Evolutionary conservation across 306 rosid species (phyloP), one percentile per base, ranked within the genome.

Genomic region (Pterocarpus macrocarpus): DNA sequence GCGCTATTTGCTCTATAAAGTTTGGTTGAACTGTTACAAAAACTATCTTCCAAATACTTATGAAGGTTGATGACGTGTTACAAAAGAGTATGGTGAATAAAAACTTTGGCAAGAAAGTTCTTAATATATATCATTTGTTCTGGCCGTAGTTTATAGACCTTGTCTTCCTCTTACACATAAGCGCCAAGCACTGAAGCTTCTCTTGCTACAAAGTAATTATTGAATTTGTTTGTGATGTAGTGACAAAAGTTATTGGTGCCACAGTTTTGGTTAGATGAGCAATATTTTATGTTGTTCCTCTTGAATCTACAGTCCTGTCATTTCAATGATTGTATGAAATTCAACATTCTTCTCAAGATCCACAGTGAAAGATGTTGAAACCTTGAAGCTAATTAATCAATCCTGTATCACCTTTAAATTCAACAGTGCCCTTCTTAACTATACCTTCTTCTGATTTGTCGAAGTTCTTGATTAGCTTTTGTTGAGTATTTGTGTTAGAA

Each of bases 131-230:
- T 2, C 41, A 41, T 30, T 14, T 63, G 28, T 4, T 35, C 22
- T 34, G 1, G 39, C 8, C 1, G 15, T 43, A 13, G 36, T 28
- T 59, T 3, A 12, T 43, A 43, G 38, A 43, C 59, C 34, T 38
- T 74, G 58, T 58, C 28, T 59, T 74, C 41, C 68, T 58, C 59
- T 45, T 14, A 22, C 28, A 2, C 0, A 4, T 32, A 62, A 62
- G 35, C 62, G 58, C 34, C 71, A 63, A 76, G 14, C 72, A 76
- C 14, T 63, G 80, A 76, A 76, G 64, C 62, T 64, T 76, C 73
- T 76, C 71, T 62, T 49, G 47, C 49, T 47, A 45, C 71, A 34
- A 62, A 32, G 22, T 64, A 64, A 64, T 76, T 0, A 76, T 64
- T 76, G 64, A 64, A 4, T 49, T 50, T 3, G 33, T 13, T 44